A percentile compares a stretch with the other conserved stretches of the same genome.
Evolutionary conservation across 371 early-diverging fungal genomes (phyloP).

Genomic region (Mortierella sp.): DNA sequence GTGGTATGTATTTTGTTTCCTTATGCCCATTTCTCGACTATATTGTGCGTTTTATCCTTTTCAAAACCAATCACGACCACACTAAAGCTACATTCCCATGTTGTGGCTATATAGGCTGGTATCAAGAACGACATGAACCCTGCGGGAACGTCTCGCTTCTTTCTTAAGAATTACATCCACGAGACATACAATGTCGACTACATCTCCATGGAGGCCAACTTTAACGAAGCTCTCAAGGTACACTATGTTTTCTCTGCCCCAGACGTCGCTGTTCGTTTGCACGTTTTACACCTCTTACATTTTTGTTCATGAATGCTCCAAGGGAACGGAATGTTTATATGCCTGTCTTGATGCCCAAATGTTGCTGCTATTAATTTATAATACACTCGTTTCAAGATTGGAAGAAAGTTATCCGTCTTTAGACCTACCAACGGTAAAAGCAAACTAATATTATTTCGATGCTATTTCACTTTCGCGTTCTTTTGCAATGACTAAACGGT

Average conservation of each 20-base stretch:
- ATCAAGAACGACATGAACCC: slow-evolving; percentile 1
- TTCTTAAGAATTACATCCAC: slow-evolving; percentile 10
- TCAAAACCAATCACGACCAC: too few species aligned
- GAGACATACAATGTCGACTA: slow-evolving; percentile 7
- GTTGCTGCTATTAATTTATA: neutral
- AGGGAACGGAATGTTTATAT: too few species aligned
- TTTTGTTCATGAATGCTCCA: too few species aligned
- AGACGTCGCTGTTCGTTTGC: neutral
- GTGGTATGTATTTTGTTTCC: neutral
- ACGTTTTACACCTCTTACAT: too few species aligned
- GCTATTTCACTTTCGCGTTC: neutral
- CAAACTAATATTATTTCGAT: too few species aligned
- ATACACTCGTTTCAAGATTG: too few species aligned
- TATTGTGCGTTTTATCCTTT: neutral
- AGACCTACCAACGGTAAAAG: slow-evolving; percentile 13
- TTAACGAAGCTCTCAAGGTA: slow-evolving; percentile 17
- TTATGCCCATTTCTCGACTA: neutral
- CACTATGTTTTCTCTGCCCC: too few species aligned
- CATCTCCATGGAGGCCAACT: neutral
- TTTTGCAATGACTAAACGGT: too few species aligned
- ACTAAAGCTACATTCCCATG: too few species aligned
- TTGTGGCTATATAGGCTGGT: neutral
- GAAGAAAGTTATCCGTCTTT: slow-evolving; percentile 4
- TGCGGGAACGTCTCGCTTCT: slow-evolving; percentile 5
- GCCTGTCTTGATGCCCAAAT: too few species aligned